Conservation (phyloP, 148 eudicot genomes). For the Oxyria digyna region DNA sequence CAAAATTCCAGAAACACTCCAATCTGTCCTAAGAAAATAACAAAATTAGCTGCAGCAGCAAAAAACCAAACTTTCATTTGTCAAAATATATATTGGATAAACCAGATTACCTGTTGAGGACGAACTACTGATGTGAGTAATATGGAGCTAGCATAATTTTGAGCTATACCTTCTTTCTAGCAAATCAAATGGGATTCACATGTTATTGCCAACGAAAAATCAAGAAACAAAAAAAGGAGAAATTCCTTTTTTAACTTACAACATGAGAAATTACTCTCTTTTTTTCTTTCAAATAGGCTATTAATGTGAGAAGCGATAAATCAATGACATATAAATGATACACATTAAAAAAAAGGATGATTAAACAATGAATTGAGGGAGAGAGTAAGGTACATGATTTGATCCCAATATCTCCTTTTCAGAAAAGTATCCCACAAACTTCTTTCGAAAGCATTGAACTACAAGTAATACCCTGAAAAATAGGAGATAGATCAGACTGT, state of each 20-base stretch:
- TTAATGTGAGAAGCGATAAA: not conserved
- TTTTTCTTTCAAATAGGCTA: not conserved
- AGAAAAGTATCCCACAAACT: conserved; percentile 48
- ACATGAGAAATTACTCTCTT: not conserved
- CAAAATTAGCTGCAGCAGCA: not conserved
- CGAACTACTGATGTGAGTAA: conserved; percentile 32
- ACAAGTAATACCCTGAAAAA: conserved; percentile 64
- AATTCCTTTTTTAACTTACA: not conserved
- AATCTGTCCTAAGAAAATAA: conserved; percentile 29
- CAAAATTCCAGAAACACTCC: conserved; percentile 52
- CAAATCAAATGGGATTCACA: conserved; percentile 16
- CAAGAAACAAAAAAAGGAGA: not conserved
- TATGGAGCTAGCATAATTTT: conserved; percentile 46
- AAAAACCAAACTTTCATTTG: not conserved
- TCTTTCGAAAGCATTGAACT: conserved; percentile 59
- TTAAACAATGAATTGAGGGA: conserved; percentile 8
- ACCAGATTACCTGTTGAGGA: conserved; percentile 37
- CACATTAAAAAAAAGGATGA: not conserved
- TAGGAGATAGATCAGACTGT: not conserved
- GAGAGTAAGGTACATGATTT: conserved; percentile 48
- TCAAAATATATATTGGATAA: not conserved
- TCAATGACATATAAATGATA: not conserved
- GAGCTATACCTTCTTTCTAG: conserved; percentile 72
- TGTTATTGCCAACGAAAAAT: not conserved
- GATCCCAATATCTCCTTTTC: conserved; percentile 80